Percentiles rank a stretch among this genome's conserved stretches.
Conservation (phyloP, 192 early-diverging fungal species). For the Coemansia sp. region DNA sequence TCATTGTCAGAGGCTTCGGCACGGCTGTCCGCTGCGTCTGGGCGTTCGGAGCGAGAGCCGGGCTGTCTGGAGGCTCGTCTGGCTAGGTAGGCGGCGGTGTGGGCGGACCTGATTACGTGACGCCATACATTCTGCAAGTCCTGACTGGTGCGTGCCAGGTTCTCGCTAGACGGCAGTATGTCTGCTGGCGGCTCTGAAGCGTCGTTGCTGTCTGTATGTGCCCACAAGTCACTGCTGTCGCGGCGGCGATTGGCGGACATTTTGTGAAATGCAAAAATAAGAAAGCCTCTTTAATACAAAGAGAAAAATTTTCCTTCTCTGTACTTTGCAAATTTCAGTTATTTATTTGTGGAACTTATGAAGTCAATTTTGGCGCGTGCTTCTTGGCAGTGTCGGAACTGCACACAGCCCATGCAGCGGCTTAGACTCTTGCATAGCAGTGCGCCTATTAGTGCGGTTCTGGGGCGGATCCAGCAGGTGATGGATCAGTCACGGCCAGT, state of each 20-base stretch:
- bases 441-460: not conserved
- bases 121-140: slow-evolving; percentile 23
- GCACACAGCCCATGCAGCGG: not conserved
- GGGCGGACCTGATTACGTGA: slow-evolving; percentile 8
- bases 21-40: too few relatives aligned
- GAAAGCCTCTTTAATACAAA: not conserved
- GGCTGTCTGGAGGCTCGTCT: too few relatives aligned
- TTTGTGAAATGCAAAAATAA: not conserved
- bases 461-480: slow-evolving; percentile 20
- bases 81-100: not conserved
- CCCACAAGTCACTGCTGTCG: not conserved
- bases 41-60: too few relatives aligned
- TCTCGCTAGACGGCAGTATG: not conserved
- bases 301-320: not conserved
- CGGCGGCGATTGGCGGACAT: slow-evolving; percentile 15
- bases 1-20: too few relatives aligned
- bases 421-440: slow-evolving; percentile 6
- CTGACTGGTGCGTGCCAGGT: slow-evolving; percentile 5
- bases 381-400: too few relatives aligned
- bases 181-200: not conserved
- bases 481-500: slow-evolving; percentile 28
- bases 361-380: not conserved
- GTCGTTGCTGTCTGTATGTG: not conserved
- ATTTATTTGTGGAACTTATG: not conserved
- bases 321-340: not conserved